Percentiles rank a stretch among this genome's conserved stretches.
Conservation (phyloP, 306 rosid species). For the Pyrus pyrifolia region DNA sequence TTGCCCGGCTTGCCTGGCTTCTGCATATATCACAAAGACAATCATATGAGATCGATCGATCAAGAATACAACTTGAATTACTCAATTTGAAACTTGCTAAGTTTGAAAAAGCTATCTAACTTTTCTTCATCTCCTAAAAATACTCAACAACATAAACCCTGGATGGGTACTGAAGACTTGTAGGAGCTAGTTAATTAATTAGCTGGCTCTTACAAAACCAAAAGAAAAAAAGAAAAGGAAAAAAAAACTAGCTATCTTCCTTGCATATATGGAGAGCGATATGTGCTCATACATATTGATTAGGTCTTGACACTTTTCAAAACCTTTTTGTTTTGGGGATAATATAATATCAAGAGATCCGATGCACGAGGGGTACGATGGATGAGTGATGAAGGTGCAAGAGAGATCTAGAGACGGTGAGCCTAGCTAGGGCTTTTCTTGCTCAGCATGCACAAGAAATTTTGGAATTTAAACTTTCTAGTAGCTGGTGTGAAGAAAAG, state of each 20-base stretch:
- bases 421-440: constrained; percentile 5
- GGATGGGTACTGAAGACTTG: background rate
- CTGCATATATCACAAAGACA: background rate
- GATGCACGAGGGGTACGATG: background rate
- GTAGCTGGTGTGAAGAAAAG: constrained; percentile 21
- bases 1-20: background rate
- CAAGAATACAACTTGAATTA: background rate
- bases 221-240: background rate
- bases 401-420: background rate
- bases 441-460: constrained; percentile 47
- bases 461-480: constrained; percentile 38
- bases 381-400: background rate
- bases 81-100: background rate
- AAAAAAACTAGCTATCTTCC: background rate
- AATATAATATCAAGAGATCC: background rate
- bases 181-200: background rate
- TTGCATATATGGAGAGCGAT: background rate
- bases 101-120: background rate
- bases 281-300: background rate
- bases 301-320: background rate
- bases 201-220: background rate
- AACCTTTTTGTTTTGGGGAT: background rate
- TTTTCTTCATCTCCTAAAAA: background rate
- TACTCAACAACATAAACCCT: background rate
- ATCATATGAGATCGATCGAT: background rate